Evolutionary conservation across 2,329 filamentous ascomycete genomes (phyloP), one percentile per base, ranked within the genome.

Genomic region (Rutstroemia sp.): DNA sequence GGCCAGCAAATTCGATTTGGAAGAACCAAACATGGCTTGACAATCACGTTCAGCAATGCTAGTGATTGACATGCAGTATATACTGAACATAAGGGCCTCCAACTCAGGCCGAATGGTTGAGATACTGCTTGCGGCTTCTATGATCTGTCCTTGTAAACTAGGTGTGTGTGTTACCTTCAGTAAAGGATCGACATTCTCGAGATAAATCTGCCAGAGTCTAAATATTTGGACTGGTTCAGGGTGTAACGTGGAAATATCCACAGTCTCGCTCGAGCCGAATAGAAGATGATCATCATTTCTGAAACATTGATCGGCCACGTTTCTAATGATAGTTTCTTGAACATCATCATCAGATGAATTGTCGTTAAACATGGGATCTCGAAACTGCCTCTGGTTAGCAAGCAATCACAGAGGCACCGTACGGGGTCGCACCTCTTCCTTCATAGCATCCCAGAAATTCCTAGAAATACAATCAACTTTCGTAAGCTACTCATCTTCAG

Each of bases 181-280:
- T 47, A 90, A 69, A 0, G 88, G 87, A 64, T 92, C 87, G 55
- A 92, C 83, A 59, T 88, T 84, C 49, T 89, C 83, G 5, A 90
- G 73, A 62, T 86, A 91, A 8, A 82, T 75, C 67, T 90, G 85
- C 88, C 88, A 92, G 5, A 92, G 76, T 51, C 79, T 78, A 64
- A 88, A 84, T 25, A 88, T 80, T 37, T 88, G 82, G 12, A 81
- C 77, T 0, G 83, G 88, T 27, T 62, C 57, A 3, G 66, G 87
- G 71, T 87, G 72, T 64, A 19, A 72, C 70, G 71, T 68, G 4
- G 74, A 72, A 1, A 84, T 65, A 58, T 79, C 71, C n/a, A 77
- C 62, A 2, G 61, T 63, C 18, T 70, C 69, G 4, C 65, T 71
- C 0, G 74, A 71, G 30, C 79, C 79, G 62, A 86, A 79, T 0